Base-by-base conservation (phyloP, 176 grass and related monocot species). In the Paspalum vaginatum region DNA sequence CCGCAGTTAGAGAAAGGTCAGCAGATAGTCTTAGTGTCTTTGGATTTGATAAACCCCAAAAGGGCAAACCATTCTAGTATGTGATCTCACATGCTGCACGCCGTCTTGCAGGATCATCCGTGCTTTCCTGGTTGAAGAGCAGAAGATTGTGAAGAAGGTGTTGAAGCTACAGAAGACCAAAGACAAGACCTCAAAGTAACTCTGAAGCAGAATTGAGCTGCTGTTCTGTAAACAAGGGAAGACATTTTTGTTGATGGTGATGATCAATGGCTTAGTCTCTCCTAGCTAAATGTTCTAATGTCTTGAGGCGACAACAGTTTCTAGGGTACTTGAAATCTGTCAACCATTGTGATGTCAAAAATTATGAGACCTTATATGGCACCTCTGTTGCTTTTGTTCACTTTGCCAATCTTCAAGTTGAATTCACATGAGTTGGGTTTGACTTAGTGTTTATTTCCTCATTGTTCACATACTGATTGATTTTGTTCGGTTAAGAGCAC, bases 111-210 rank as follows among this genome's bases (percentile, higher is more conserved):
- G 91, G 89, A 97, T 94, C 80, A 97, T 94, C 20, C 77, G 91
- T 39, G 94, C 94, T 24, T 97, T 97, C 66, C 73, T 97, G 79
- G 94, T 97, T 46, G 94, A 97, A 88, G 94, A 94, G 89, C 91
- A 97, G 89, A 97, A 97, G 82, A 97, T 97, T 83, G 94, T 97
- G 79, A 97, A 97, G 89, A 97, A 97, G 53, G 91, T 97, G 63
- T 90, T 97, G 89, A 97, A 97, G 87, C 64, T 97, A 72, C 91
- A 97, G 83, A 97, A 97, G 61, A 86, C 89, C 55, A 93, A 93
- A 54, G 88, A 93, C 46, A 97, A 97, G 83, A 83, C 85, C 27
- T 78, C 91, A 11, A 97, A 93, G 86, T 85, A 88, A 67, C 51
- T 79, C 43, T 61, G 45, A 86, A 57, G 25, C 44, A 17, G 21